A percentile compares a stretch with the other conserved stretches of the same genome.
These are phyloP conservation scores for Zarea fungicola DNA, from an alignment of 2,329 filamentous ascomycete species.

Conservation along the genomic window DNA sequence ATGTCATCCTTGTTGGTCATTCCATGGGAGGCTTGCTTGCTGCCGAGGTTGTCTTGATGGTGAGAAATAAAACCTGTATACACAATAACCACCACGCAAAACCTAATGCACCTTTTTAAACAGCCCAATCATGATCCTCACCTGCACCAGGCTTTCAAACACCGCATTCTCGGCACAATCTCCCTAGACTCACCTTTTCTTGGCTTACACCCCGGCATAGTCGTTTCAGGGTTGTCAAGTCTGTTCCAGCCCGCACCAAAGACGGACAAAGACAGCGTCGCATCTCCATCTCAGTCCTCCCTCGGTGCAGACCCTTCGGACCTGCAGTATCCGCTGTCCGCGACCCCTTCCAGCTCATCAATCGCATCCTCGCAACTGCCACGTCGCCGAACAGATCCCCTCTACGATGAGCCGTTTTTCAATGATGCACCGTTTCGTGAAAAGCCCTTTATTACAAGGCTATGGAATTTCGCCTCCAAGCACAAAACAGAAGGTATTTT, in stretches of 20 bases:
- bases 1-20: constrained; percentile 79
- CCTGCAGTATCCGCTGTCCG: background rate
- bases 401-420: constrained; percentile 68
- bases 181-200: constrained; percentile 83
- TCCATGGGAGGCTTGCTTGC: constrained; percentile 84
- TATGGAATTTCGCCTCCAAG: constrained; percentile 76
- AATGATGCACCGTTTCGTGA: constrained; percentile 70
- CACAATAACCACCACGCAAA: too few relatives aligned
- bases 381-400: constrained; percentile 49
- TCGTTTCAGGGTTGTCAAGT: constrained; percentile 74
- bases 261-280: background rate
- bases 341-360: constrained; percentile 10
- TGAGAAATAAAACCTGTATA: constrained; percentile 22
- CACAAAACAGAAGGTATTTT: constrained; percentile 66
- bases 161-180: constrained; percentile 73
- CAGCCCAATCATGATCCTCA: constrained; percentile 32
- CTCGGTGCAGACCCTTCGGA: constrained; percentile 11
- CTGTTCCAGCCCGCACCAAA: constrained; percentile 55
- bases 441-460: constrained; percentile 61
- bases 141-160: constrained; percentile 48
- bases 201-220: constrained; percentile 82
- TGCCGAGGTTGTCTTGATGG: constrained; percentile 70
- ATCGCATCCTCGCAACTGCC: constrained; percentile 10
- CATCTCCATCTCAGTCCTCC: constrained; percentile 1
- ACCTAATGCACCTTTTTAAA: background rate